Percentiles rank a stretch among this genome's conserved stretches.
Evolutionary conservation across 225 moss, liverwort and hornwort species (phyloP).

Genomic region (Marchantia paleacea): DNA sequence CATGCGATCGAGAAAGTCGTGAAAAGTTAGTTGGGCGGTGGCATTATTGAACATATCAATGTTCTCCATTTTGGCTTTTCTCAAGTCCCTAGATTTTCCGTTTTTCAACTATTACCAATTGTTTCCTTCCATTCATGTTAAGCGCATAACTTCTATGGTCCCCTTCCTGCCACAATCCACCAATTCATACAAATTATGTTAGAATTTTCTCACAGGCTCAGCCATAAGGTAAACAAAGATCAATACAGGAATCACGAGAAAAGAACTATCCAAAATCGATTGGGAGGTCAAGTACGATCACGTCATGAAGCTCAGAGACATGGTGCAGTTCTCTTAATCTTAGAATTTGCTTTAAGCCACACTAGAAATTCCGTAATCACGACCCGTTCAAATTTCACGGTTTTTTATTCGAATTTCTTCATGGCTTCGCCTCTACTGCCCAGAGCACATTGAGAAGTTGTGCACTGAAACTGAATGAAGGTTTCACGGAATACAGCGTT

Average conservation of each 20-base stretch:
- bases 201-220: neutral
- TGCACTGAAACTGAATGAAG: neutral
- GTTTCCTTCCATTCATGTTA: neutral
- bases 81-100: neutral
- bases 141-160: neutral
- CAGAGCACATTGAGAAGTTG: neutral
- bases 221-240: neutral
- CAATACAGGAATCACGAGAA: too few species aligned
- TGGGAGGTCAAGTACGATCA: neutral
- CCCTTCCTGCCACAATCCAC: neutral
- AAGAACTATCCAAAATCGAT: neutral
- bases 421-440: neutral
- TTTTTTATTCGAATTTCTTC: neutral
- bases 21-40: slow-evolving; percentile 86
- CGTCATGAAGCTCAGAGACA: neutral
- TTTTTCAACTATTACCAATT: neutral
- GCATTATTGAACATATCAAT: slow-evolving; percentile 85
- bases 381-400: neutral
- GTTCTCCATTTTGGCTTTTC: slow-evolving; percentile 62
- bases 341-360: neutral
- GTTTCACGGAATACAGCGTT: neutral
- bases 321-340: neutral
- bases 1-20: slow-evolving; percentile 97
- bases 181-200: neutral
- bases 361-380: neutral